Evolutionary conservation across 805 yeast species (phyloP).

Genomic region (Wickerhamomyces canadensis): DNA sequence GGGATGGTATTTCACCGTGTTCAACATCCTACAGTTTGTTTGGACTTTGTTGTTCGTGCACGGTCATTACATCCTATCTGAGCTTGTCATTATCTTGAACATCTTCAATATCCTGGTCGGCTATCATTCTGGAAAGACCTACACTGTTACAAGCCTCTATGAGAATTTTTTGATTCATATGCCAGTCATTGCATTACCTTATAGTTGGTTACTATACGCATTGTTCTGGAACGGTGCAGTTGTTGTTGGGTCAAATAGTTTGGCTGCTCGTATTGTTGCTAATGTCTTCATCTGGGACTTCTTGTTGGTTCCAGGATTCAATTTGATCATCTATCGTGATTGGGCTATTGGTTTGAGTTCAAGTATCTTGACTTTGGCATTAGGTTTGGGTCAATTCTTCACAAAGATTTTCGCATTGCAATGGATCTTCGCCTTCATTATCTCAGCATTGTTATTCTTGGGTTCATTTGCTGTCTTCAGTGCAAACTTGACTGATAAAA

Average conservation of each 20-base stretch:
- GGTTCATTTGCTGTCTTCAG: slow-evolving; percentile 42
- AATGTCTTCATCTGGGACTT: slow-evolving; percentile 77
- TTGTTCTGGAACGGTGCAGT: slow-evolving; percentile 86
- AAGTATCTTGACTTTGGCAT: slow-evolving; percentile 53
- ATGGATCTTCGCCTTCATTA: slow-evolving; percentile 78
- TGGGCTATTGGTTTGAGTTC: slow-evolving; percentile 63
- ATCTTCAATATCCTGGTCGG: slow-evolving; percentile 51
- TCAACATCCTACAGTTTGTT: slow-evolving; percentile 52
- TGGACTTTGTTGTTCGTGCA: slow-evolving; percentile 63
- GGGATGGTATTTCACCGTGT: slow-evolving; percentile 57
- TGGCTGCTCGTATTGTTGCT: slow-evolving; percentile 63
- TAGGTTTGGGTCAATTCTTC: slow-evolving; percentile 67
- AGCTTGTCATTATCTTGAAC: slow-evolving; percentile 52
- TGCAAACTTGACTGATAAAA: slow-evolving; percentile 23
- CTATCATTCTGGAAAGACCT: slow-evolving; percentile 52
- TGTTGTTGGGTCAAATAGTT: slow-evolving; percentile 38
- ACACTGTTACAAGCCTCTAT: slow-evolving; percentile 42
- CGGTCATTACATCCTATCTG: slow-evolving; percentile 54
- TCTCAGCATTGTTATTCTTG: slow-evolving; percentile 51
- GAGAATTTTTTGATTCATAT: slow-evolving; percentile 58
- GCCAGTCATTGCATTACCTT: slow-evolving; percentile 63
- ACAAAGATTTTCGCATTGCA: slow-evolving; percentile 70
- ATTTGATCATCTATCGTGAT: slow-evolving; percentile 58
- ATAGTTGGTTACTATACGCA: slow-evolving; percentile 68
- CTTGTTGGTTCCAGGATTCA: slow-evolving; percentile 55